Percentiles rank a stretch among this genome's conserved stretches.
These are phyloP conservation scores for Backusella tarrabulga DNA, from an alignment of 192 early-diverging fungal species.

Conservation along the genomic window DNA sequence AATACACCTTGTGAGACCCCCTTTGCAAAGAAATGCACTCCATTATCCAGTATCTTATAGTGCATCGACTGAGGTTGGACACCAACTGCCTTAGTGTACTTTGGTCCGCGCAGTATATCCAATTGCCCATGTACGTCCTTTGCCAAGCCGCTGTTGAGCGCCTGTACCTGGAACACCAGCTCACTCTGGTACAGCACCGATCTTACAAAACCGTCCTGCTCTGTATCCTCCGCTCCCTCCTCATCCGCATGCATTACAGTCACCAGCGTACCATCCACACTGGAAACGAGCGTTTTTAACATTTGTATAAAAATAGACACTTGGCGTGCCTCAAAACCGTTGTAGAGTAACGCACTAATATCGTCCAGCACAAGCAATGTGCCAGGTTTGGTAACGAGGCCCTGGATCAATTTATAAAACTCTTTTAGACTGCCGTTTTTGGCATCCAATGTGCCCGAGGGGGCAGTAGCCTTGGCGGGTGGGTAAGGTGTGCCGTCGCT, in stretches of 20 bases:
- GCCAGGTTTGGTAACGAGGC: conserved; percentile 13
- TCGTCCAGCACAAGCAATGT: conserved; percentile 56
- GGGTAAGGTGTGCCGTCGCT: conserved; percentile 30
- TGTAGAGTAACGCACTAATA: conserved; percentile 46
- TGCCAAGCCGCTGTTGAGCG: conserved; percentile 50
- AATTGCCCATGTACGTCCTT: conserved; percentile 59
- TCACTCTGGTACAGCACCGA: conserved; percentile 46
- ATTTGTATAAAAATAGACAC: conserved; percentile 43
- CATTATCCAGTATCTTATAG: conserved; percentile 60
- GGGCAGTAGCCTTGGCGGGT: conserved; percentile 26
- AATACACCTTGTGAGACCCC: conserved; percentile 56
- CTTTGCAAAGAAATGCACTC: conserved; percentile 57
- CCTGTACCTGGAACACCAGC: conserved; percentile 47
- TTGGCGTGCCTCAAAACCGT: conserved; percentile 40
- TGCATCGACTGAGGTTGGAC: conserved; percentile 46
- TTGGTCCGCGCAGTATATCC: conserved; percentile 48
- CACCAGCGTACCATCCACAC: conserved; percentile 50
- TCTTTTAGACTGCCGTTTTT: conserved; percentile 30
- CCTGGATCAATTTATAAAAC: conserved; percentile 41
- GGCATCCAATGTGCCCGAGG: conserved; percentile 19
- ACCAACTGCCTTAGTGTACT: conserved; percentile 22
- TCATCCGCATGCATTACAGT: conserved; percentile 54
- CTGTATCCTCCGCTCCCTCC: conserved; percentile 40
- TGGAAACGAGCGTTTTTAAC: conserved; percentile 40
- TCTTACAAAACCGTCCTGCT: conserved; percentile 49